phyloP scores from a whole-genome alignment of 192 early-diverging fungal genomes.

The Dissophora globulifera region DNA sequence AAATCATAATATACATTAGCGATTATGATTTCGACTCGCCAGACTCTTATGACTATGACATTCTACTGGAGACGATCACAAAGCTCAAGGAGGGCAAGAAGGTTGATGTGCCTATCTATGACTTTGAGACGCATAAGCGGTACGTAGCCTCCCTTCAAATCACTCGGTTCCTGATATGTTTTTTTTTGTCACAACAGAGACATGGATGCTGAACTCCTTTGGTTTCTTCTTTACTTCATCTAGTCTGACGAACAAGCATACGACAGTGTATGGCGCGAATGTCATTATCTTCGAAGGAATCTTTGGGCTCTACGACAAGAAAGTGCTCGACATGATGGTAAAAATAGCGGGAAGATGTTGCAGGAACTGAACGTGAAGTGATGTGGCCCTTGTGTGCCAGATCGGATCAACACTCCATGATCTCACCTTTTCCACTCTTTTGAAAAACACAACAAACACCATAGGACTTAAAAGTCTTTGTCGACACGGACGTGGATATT shows the following conservation, averaged over 20 bases:
- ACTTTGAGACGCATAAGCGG: constrained; percentile 88
- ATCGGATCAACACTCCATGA: too few relatives aligned
- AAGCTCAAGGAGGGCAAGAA: constrained; percentile 83
- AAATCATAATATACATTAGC: constrained; percentile 45
- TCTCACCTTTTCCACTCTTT: too few relatives aligned
- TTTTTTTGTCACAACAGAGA: too few relatives aligned
- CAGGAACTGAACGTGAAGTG: too few relatives aligned
- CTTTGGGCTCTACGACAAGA: constrained; percentile 92
- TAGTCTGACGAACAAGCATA: constrained; percentile 66
- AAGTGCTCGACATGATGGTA: constrained; percentile 85
- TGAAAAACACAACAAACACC: too few relatives aligned
- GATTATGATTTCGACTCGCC: constrained; percentile 96
- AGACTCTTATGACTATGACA: constrained; percentile 86
- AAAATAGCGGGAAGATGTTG: too few relatives aligned
- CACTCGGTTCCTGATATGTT: too few relatives aligned
- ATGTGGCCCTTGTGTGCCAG: too few relatives aligned
- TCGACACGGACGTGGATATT: constrained; percentile 95
- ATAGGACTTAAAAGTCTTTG: constrained; percentile 80
- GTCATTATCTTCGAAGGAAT: constrained; percentile 98
- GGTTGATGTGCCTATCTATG: constrained; percentile 90
- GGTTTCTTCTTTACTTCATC: too few relatives aligned
- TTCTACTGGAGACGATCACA: constrained; percentile 72
- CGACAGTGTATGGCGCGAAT: constrained; percentile 90
- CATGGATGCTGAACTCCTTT: too few relatives aligned
- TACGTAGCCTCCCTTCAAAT: constrained; percentile 38